Conservation (phyloP, 805 yeast genomes). For the Martiniozyma abietophila region DNA sequence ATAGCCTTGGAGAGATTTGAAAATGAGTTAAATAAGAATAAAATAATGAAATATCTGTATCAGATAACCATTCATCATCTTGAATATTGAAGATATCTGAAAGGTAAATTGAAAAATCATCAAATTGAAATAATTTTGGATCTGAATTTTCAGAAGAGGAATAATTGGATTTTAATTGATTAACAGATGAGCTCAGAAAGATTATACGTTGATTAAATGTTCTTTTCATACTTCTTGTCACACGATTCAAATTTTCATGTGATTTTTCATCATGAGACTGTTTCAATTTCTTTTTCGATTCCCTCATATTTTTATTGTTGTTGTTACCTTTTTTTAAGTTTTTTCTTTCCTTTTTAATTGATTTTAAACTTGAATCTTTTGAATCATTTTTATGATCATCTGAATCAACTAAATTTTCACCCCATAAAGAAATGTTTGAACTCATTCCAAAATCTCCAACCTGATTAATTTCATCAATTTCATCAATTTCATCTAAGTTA, state of each 20-base stretch:
- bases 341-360: slow-evolving; percentile 1
- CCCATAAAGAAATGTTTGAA: slow-evolving; percentile 7
- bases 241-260: background rate
- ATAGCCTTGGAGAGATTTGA: slow-evolving; percentile 21
- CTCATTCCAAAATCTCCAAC: slow-evolving; percentile 3
- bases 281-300: background rate
- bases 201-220: no score
- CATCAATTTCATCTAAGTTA: no score
- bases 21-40: slow-evolving; percentile 44
- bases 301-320: slow-evolving; percentile 3
- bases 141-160: slow-evolving; percentile 7
- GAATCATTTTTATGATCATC: background rate
- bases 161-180: slow-evolving; percentile 4
- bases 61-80: slow-evolving; percentile 68
- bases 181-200: background rate
- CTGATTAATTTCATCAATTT: no score
- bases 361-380: background rate
- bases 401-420: background rate
- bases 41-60: slow-evolving; percentile 54
- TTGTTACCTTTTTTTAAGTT: background rate
- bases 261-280: background rate
- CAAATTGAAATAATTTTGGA: slow-evolving; percentile 36
- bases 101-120: slow-evolving; percentile 48
- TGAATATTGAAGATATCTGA: slow-evolving; percentile 49
- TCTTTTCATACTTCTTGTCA: no score